A percentile compares a stretch with the other conserved stretches of the same genome.
phyloP scores from a whole-genome alignment of 768 basidiomycete species.

The Floccularia luteovirens region DNA sequence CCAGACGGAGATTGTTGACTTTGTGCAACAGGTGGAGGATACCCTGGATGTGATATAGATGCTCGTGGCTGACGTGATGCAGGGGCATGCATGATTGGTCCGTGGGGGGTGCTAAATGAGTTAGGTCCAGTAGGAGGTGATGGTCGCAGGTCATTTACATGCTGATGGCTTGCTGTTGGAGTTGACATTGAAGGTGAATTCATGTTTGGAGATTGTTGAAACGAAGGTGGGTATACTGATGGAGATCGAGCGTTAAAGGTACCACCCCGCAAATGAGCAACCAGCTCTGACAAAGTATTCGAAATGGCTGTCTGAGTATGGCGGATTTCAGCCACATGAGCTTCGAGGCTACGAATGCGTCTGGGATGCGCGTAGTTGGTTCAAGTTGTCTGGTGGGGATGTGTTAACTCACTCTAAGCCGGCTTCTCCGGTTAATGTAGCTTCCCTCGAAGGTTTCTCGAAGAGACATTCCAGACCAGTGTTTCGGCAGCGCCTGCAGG shows the following conservation, averaged over 20 bases:
- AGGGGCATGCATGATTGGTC: constrained; percentile 14
- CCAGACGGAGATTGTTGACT: constrained; percentile 20
- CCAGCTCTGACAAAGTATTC: constrained; percentile 73
- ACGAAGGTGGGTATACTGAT: constrained; percentile 47
- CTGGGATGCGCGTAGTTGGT: constrained; percentile 31
- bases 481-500: constrained; percentile 90
- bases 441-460: constrained; percentile 87
- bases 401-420: constrained; percentile 67
- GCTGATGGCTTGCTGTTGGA: constrained; percentile 34
- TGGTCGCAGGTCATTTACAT: constrained; percentile 30
- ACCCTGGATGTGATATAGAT: constrained; percentile 24
- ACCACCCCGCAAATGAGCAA: constrained; percentile 63
- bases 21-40: constrained; percentile 25
- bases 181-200: constrained; percentile 52
- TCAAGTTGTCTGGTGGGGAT: constrained; percentile 3
- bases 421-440: constrained; percentile 82
- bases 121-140: constrained; percentile 24
- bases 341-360: constrained; percentile 84
- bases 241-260: constrained; percentile 53
- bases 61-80: constrained; percentile 26
- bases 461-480: constrained; percentile 90
- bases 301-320: constrained; percentile 70
- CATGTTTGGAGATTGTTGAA: constrained; percentile 59
- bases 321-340: constrained; percentile 79
- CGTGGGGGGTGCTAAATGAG: constrained; percentile 21